Conservation (phyloP, 208 protist species). For the Wallacemonas sp. region DNA sequence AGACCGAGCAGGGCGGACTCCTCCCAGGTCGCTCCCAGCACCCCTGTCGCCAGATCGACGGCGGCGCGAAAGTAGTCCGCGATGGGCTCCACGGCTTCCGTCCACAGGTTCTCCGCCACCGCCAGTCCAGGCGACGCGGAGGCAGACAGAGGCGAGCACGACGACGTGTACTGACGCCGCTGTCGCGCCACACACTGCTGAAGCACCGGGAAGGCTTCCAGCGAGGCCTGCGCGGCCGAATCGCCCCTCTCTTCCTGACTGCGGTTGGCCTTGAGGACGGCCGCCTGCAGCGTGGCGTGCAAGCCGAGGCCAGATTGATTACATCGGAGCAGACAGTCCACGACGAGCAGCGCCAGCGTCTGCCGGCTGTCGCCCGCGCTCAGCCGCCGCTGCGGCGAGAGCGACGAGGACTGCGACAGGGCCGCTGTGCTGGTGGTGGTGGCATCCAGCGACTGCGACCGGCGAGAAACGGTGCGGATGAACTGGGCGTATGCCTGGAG, state of each 20-base stretch:
- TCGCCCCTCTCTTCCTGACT: background rate
- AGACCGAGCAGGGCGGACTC: too few species aligned
- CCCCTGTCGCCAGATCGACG: conserved; percentile 26
- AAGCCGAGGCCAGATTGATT: background rate
- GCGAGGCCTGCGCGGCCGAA: background rate
- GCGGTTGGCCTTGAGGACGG: conserved; percentile 3
- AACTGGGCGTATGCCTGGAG: conserved; percentile 1
- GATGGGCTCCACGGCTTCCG: conserved; percentile 5
- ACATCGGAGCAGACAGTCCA: conserved; percentile 10
- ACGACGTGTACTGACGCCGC: background rate
- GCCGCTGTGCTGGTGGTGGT: too few species aligned
- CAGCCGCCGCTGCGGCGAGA: too few species aligned
- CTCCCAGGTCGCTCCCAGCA: conserved; percentile 25
- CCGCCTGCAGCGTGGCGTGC: background rate
- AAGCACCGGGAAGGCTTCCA: background rate
- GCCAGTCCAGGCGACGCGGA: background rate
- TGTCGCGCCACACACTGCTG: background rate
- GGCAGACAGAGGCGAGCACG: background rate
- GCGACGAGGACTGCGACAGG: too few species aligned
- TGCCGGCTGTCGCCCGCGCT: background rate
- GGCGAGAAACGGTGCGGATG: background rate
- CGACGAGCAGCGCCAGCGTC: background rate
- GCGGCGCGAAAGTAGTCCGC: conserved; percentile 6
- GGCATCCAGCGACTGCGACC: too few species aligned
- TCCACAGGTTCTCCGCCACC: conserved; percentile 5